phyloP scores from a whole-genome alignment of 2,329 filamentous ascomycete species.

The Sarocladiaceae sp. region DNA sequence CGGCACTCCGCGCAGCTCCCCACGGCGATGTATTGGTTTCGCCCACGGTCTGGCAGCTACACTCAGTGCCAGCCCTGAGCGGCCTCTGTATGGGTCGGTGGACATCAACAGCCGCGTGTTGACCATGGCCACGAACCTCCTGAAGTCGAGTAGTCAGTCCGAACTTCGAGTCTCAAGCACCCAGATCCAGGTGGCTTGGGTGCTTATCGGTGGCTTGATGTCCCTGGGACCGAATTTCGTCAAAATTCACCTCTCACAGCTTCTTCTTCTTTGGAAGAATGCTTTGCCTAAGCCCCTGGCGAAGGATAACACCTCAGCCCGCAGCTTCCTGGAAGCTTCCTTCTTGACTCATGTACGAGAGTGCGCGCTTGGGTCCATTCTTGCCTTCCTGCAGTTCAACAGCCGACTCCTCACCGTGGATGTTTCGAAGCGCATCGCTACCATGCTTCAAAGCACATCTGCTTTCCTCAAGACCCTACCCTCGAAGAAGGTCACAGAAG shows the following conservation, averaged over 20 bases:
- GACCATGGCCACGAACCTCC: slow-evolving; percentile 80
- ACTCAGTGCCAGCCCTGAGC: slow-evolving; percentile 79
- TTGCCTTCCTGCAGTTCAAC: slow-evolving; percentile 92
- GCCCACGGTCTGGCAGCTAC: slow-evolving; percentile 87
- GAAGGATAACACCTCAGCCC: slow-evolving; percentile 80
- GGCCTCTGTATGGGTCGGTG: slow-evolving; percentile 88
- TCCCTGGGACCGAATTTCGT: slow-evolving; percentile 95
- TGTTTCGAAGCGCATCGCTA: slow-evolving; percentile 84
- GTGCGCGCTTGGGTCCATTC: slow-evolving; percentile 83
- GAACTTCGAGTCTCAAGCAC: slow-evolving; percentile 87
- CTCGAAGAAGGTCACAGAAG: slow-evolving; percentile 76
- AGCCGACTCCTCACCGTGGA: slow-evolving; percentile 86
- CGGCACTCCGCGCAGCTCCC: slow-evolving; percentile 66
- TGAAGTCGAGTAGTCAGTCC: slow-evolving; percentile 88
- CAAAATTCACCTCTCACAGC: slow-evolving; percentile 93
- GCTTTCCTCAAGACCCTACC: slow-evolving; percentile 83
- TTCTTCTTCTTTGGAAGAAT: slow-evolving; percentile 94
- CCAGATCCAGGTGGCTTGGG: slow-evolving; percentile 97
- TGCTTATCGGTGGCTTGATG: slow-evolving; percentile 93
- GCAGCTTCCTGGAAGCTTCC: slow-evolving; percentile 80
- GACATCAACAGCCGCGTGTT: slow-evolving; percentile 91
- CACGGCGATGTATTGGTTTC: slow-evolving; percentile 80
- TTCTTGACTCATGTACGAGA: slow-evolving; percentile 93
- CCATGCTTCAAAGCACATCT: slow-evolving; percentile 92
- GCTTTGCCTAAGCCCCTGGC: slow-evolving; percentile 90